Base-by-base conservation (phyloP, 257 asterid species). In the Gynochthodes officinalis region DNA sequence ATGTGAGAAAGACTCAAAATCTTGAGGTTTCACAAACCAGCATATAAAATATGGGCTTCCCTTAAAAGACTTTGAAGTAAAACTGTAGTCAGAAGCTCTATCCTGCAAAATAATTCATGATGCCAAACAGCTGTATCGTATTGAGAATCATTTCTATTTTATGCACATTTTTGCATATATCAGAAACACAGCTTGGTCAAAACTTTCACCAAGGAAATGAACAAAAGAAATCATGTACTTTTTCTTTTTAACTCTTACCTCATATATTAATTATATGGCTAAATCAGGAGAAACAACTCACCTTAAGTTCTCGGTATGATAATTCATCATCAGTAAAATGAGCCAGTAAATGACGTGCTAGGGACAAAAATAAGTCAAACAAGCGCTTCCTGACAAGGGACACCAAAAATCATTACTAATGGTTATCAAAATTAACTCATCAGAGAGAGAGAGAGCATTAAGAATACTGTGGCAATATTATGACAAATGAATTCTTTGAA, bases 291-390 rank as follows among this genome's bases (percentile, higher is more conserved):
- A 70, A 32, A 25, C 21, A 63, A 80, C 53, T 61, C 79, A 94
- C 97, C 97, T 94, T 94, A 71, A 91, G 80, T 76, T 88, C 93
- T 67, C 73, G 77, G 72, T 94, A 94, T 70, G 91, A 80, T 75
- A 77, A 71, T 72, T 79, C 80, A 50, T 68, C 40, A 39, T 53
- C 59, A 72, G 80, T 50, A 83, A 58, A 53, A 23, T 79, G 70
- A 52, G 75, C 71, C 65, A 78, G 33, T 52, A 42, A 50, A 48
- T 77, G 84, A 74, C 71, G 81, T 76, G 75, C 74, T 44, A 91
- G 85, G 53, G 84, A 74, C 43, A 80, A 74, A 70, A 85, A 89
- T 53, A 78, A 64, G 73, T 84, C 89, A 83, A 87, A 71, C 57
- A 93, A 71, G 32, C 86, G 94, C 84, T 82, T 91, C 94, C 96